These are phyloP conservation scores for Globisporangium cystogenes DNA, from an alignment of 352 stramenopile species.

Conservation along the genomic window DNA sequence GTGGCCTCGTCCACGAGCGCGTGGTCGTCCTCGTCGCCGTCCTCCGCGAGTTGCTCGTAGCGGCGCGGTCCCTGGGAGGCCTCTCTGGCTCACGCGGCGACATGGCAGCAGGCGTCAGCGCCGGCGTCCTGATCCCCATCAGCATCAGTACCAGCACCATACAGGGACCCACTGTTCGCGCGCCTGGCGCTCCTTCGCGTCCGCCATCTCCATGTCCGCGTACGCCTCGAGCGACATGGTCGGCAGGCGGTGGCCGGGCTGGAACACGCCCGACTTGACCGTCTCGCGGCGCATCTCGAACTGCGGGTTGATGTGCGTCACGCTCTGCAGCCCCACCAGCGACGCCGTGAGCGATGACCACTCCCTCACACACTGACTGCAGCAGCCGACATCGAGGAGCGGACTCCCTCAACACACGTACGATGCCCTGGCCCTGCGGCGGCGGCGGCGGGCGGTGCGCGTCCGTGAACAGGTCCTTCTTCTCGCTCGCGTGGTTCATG, in stretches of 20 bases:
- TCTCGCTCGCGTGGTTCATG: slow-evolving; percentile 59
- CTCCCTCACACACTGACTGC: background rate
- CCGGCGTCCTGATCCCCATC: background rate
- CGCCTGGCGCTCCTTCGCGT: slow-evolving; percentile 87
- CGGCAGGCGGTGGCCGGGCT: slow-evolving; percentile 92
- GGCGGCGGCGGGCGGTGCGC: slow-evolving; percentile 51
- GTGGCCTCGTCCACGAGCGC: slow-evolving; percentile 90
- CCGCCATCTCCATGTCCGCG: slow-evolving; percentile 80
- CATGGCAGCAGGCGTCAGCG: background rate
- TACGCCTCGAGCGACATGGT: slow-evolving; percentile 96
- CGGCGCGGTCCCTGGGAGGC: slow-evolving; percentile 54
- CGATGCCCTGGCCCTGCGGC: slow-evolving; percentile 67
- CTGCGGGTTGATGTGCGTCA: slow-evolving; percentile 81
- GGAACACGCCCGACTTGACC: slow-evolving; percentile 90
- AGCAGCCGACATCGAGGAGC: too few species aligned
- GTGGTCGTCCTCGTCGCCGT: slow-evolving; percentile 94
- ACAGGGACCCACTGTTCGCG: slow-evolving; percentile 45
- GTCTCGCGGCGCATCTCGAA: slow-evolving; percentile 87
- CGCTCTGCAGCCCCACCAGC: slow-evolving; percentile 32
- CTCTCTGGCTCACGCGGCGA: slow-evolving; percentile 29
- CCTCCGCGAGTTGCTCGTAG: slow-evolving; percentile 92
- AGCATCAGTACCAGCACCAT: background rate
- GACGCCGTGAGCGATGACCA: background rate
- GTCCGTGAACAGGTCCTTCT: slow-evolving; percentile 68
- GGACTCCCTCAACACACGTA: too few species aligned